A percentile compares a stretch with the other conserved stretches of the same genome.
Conservation (phyloP, 2,329 filamentous ascomycete species). For the Fusarium robinianum region DNA sequence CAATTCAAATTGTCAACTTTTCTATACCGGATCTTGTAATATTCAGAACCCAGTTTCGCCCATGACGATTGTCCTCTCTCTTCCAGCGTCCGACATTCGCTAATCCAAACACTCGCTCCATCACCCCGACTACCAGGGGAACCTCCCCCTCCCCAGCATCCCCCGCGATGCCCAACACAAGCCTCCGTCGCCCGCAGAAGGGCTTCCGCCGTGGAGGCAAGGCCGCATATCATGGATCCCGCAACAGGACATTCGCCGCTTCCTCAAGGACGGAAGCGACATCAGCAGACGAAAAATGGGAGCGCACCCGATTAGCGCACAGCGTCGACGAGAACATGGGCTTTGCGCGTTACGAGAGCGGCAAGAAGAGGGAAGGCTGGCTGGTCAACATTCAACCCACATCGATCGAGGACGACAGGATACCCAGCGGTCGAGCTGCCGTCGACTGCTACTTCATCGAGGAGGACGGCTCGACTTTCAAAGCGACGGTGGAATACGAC, state of each 20-base stretch:
- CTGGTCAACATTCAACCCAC: constrained; percentile 95
- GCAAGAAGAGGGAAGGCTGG: constrained; percentile 83
- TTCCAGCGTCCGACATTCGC: constrained; percentile 22
- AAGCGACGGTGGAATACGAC: constrained; percentile 94
- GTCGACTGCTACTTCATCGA: constrained; percentile 98
- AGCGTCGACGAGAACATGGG: constrained; percentile 95
- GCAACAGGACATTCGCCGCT: constrained; percentile 78
- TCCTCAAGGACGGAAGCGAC: constrained; percentile 81
- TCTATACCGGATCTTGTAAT: constrained; percentile 1
- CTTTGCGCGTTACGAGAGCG: constrained; percentile 88
- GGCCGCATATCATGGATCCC: constrained; percentile 69
- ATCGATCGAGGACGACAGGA: constrained; percentile 80
- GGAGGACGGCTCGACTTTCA: constrained; percentile 87
- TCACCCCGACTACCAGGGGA: constrained; percentile 18
- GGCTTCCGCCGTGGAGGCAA: constrained; percentile 72
- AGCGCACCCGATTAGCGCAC: constrained; percentile 81
- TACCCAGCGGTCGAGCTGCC: constrained; percentile 82
- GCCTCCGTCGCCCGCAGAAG: constrained; percentile 63
- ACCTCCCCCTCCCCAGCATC: constrained; percentile 4
- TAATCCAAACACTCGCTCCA: constrained; percentile 24
- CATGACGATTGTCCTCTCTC: constrained; percentile 21
- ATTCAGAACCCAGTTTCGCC: constrained; percentile 4
- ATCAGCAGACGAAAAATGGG: constrained; percentile 89
- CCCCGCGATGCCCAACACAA: constrained; percentile 62
- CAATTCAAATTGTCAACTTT: constrained; percentile 12